Conservation (phyloP, 306 rosid genomes). For the Gynostemma pentaphyllum region DNA sequence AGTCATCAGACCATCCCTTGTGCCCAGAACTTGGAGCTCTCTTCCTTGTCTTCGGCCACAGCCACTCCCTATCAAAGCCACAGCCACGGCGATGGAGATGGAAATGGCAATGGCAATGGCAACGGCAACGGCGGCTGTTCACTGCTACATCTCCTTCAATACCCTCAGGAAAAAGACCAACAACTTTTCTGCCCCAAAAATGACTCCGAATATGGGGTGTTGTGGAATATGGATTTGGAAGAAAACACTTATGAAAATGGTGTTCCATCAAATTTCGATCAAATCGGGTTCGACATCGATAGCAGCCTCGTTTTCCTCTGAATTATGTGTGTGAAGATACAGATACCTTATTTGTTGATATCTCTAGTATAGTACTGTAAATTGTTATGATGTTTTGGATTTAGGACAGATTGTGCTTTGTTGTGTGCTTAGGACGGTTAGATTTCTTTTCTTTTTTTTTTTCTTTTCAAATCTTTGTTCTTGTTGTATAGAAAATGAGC, state of each 20-base stretch:
- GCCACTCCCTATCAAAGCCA: slow-evolving; percentile 22
- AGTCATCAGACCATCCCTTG: slow-evolving; percentile 14
- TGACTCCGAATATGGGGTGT: slow-evolving; percentile 48
- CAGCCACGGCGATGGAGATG: no score
- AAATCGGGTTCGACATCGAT: slow-evolving; percentile 61
- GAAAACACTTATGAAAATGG: slow-evolving; percentile 44
- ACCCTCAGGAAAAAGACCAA: slow-evolving; percentile 28
- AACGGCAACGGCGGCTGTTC: slow-evolving; percentile 28
- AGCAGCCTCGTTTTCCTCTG: slow-evolving; percentile 47
- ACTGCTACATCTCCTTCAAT: slow-evolving; percentile 44
- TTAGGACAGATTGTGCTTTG: slow-evolving; percentile 2
- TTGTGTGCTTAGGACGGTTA: slow-evolving; percentile 2
- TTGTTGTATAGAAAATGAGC: slow-evolving; percentile 6
- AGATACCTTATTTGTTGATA: neutral
- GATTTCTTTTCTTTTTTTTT: slow-evolving; percentile 4
- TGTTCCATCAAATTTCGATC: slow-evolving; percentile 32
- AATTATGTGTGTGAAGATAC: neutral
- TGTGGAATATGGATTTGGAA: slow-evolving; percentile 75
- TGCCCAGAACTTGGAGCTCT: slow-evolving; percentile 35
- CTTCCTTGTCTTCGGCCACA: slow-evolving; percentile 38
- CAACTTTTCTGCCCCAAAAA: slow-evolving; percentile 28
- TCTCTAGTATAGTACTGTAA: neutral
- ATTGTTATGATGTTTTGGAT: neutral
- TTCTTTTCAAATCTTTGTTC: slow-evolving; percentile 4
- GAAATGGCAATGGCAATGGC: no score